Conservation (phyloP, 169 alveolate genomes). For the Plasmodium gonderi region DNA sequence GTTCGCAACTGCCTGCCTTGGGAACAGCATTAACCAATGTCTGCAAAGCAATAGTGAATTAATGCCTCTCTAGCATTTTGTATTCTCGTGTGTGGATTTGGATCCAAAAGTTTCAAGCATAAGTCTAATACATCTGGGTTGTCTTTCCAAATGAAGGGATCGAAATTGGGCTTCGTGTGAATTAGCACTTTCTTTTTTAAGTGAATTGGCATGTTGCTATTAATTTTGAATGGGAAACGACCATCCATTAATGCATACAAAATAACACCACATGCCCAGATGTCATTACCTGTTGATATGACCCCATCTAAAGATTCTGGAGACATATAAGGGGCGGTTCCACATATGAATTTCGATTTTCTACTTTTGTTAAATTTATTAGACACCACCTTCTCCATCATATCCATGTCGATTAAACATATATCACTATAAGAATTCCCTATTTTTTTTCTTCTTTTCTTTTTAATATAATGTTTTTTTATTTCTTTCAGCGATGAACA, state of each 20-base stretch:
- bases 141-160: slow-evolving; percentile 79
- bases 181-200: slow-evolving; percentile 62
- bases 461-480: not conserved
- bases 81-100: slow-evolving; percentile 72
- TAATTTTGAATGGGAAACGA: slow-evolving; percentile 73
- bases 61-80: slow-evolving; percentile 84
- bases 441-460: not conserved
- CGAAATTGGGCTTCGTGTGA: slow-evolving; percentile 74
- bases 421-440: slow-evolving; percentile 22
- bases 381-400: slow-evolving; percentile 41
- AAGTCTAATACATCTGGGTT: slow-evolving; percentile 79
- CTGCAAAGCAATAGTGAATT: slow-evolving; percentile 76
- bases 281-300: slow-evolving; percentile 75
- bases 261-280: slow-evolving; percentile 82
- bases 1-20: not conserved
- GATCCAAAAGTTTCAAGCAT: slow-evolving; percentile 78
- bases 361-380: not conserved
- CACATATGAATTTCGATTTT: slow-evolving; percentile 31
- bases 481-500: not conserved
- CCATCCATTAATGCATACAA: slow-evolving; percentile 80
- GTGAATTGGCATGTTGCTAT: slow-evolving; percentile 37
- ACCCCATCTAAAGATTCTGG: slow-evolving; percentile 78
- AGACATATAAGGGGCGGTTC: slow-evolving; percentile 66
- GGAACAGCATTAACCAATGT: not conserved
- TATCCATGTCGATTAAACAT: slow-evolving; percentile 69